Base-by-base conservation (phyloP, 2,329 filamentous ascomycete genomes). In the Didymella keratinophila region DNA sequence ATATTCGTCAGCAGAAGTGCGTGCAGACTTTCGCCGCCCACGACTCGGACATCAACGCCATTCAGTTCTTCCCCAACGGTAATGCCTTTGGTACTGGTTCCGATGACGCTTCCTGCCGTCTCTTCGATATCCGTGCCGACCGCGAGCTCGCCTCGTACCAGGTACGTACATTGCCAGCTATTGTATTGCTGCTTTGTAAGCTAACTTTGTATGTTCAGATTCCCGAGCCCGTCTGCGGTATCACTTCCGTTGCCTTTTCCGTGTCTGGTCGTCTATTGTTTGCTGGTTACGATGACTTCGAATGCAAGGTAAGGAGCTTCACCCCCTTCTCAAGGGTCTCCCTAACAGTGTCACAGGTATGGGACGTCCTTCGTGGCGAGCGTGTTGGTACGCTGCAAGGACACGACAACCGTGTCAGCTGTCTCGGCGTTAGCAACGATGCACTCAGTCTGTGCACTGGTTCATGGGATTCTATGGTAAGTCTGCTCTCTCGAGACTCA, bases 381-480 rank as follows among this genome's bases (percentile, higher is more conserved):
- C 96, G 97, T 82, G 93, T 99, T 66, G 95, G 95, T 75, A 97
- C 93, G 55, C 85, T 99, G 60, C 94, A 96, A 73, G 95, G 95
- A 71, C 95, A 99, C 79, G 94, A 98, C 81, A 99, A 99, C 84
- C 91, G 95, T 69, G 95, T 99, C 77, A 98, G 94, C 86, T 99
- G 95, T 81, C 83, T 99, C 76, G 95, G 95, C 68, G 95, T 99
- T 71, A 98, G 94, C 85, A 98, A 98, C 79, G 95, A 99, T 76
- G 95, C 94, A 64, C 97, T 98, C 83, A 98, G 94, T 83, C 85
- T 99, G 82, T 98, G 95, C 87, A 99, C 95, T 75, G 95, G 95
- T 79, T 99, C 95, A 69, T 99, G 95, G 95, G 95, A 99, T 82
- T 97, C 95, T 73, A 86, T 97, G 84, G 95, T 98, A 86, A 82